Percentiles rank a stretch among this genome's conserved stretches.
These are phyloP conservation scores for Telfairia occidentalis DNA, from an alignment of 331 rosid genomes.

Conservation along the genomic window DNA sequence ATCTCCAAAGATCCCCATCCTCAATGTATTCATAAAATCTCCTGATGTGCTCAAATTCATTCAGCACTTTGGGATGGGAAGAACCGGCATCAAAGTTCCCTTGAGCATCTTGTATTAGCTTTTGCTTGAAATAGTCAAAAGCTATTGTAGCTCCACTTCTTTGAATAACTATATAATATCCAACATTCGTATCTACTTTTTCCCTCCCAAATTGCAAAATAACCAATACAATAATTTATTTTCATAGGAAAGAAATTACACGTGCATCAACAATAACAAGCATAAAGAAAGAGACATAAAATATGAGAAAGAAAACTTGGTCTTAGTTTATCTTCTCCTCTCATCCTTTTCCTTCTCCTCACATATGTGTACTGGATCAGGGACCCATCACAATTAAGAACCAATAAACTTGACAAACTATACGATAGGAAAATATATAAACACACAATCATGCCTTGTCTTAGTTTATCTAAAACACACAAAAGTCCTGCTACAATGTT, in stretches of 20 bases:
- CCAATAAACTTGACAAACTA: background rate
- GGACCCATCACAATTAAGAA: background rate
- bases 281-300: background rate
- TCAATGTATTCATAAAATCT: constrained; percentile 55
- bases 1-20: constrained; percentile 89
- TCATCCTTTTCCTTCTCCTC: no score
- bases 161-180: constrained; percentile 44
- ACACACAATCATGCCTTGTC: background rate
- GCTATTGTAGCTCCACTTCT: constrained; percentile 95
- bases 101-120: constrained; percentile 16
- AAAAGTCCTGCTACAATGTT: background rate
- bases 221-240: background rate
- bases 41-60: constrained; percentile 37
- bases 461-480: background rate
- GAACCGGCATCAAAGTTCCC: constrained; percentile 6
- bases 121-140: constrained; percentile 66
- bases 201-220: background rate
- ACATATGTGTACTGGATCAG: background rate
- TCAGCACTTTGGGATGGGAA: constrained; percentile 16
- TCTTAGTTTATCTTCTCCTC: no score
- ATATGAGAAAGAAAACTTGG: background rate
- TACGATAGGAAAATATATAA: background rate
- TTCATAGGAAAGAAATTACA: background rate
- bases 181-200: background rate
- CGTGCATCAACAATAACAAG: background rate